Conservation (phyloP, 176 grass and related monocot species). For the Triticum dicoccoides region DNA sequence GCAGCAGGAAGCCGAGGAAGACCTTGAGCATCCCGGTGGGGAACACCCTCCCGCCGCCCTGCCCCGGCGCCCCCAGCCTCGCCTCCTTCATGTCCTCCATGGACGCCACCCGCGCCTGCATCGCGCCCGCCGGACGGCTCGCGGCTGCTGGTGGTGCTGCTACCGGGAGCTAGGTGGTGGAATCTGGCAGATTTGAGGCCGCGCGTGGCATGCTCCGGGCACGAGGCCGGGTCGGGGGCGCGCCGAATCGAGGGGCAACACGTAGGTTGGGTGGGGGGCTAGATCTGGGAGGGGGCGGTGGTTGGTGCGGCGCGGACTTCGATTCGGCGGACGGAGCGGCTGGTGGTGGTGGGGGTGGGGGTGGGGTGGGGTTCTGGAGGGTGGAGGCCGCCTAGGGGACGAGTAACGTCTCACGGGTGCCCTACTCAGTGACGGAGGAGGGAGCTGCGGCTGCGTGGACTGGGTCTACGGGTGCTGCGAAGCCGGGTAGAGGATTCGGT, state of each 20-base stretch:
- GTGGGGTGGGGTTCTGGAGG: not conserved
- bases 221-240: conserved; percentile 23
- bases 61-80: conserved; percentile 31
- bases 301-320: conserved; percentile 18
- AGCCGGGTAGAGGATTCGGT: not conserved
- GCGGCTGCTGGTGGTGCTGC: not conserved
- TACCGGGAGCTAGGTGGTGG: not conserved
- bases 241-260: conserved; percentile 30
- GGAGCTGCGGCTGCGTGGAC: not conserved
- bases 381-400: not conserved
- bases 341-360: not conserved
- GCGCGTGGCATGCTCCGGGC: conserved; percentile 19
- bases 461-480: not conserved
- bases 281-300: conserved; percentile 35
- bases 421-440: not conserved
- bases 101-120: conserved; percentile 72
- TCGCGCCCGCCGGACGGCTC: not conserved
- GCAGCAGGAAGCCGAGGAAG: conserved; percentile 62
- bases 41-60: conserved; percentile 44
- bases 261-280: not conserved
- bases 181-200: conserved; percentile 35
- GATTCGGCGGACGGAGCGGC: not conserved
- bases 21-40: conserved; percentile 62
- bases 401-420: conserved; percentile 18
- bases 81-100: conserved; percentile 82